phyloP scores from a whole-genome alignment of 202 grass and related monocot genomes.

The Carex arenaria region DNA sequence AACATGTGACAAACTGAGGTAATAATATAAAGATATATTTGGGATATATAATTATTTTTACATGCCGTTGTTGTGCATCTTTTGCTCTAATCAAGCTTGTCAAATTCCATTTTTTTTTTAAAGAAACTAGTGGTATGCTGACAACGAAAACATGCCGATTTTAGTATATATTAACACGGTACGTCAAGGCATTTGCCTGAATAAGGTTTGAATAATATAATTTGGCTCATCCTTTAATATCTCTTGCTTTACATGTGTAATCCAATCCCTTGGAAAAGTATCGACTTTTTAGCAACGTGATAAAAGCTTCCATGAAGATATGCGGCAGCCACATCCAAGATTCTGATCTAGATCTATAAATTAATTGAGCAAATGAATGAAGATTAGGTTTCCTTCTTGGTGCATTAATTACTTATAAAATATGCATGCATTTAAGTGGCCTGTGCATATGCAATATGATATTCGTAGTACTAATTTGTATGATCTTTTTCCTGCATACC shows the following conservation, averaged over 20 bases:
- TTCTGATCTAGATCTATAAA: not conserved
- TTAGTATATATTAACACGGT: not conserved
- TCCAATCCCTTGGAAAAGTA: constrained; percentile 3
- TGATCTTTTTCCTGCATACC: not conserved
- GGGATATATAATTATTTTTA: not conserved
- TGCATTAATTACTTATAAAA: not conserved
- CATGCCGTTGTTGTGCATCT: not conserved
- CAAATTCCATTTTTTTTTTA: not conserved
- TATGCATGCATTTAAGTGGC: not conserved
- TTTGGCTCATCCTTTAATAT: not conserved
- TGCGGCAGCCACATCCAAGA: constrained; percentile 2
- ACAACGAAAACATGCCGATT: not conserved
- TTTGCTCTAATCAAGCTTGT: not conserved
- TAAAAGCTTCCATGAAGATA: constrained; percentile 8
- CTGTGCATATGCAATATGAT: not conserved
- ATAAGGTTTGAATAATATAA: not conserved
- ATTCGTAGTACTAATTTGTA: not conserved
- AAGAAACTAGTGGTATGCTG: not conserved
- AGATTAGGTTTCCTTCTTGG: not conserved
- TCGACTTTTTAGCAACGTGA: not conserved
- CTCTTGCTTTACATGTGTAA: constrained; percentile 9
- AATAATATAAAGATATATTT: not conserved
- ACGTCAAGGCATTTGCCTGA: not conserved
- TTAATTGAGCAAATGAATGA: not conserved
- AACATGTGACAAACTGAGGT: not conserved